These are phyloP conservation scores for Plasmodium fragile DNA, from an alignment of 169 alveolate species.

Conservation along the genomic window DNA sequence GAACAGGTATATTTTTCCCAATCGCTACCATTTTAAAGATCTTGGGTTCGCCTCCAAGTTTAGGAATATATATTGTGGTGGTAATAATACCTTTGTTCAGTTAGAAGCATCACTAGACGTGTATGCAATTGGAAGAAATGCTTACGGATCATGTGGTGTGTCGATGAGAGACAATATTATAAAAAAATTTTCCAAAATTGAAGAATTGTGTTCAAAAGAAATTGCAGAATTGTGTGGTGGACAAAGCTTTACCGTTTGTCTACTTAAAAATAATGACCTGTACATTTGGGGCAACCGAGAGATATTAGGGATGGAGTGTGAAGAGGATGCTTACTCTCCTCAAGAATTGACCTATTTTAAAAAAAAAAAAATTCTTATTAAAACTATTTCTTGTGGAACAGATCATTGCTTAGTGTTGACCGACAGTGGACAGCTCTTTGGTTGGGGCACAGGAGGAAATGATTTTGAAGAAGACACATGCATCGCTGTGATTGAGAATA, in stretches of 20 bases:
- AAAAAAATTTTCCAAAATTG: conserved; percentile 75
- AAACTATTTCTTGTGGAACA: conserved; percentile 50
- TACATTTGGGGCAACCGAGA: conserved; percentile 89
- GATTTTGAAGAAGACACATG: conserved; percentile 34
- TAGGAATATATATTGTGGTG: conserved; percentile 83
- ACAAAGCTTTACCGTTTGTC: conserved; percentile 87
- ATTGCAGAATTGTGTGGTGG: conserved; percentile 87
- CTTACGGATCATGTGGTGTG: conserved; percentile 88
- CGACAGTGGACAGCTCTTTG: conserved; percentile 47
- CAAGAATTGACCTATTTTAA: conserved; percentile 25
- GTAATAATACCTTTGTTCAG: conserved; percentile 87
- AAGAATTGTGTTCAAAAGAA: conserved; percentile 76
- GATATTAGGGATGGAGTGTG: conserved; percentile 76
- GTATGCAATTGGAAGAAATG: conserved; percentile 90
- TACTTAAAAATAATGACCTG: conserved; percentile 82
- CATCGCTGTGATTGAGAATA: conserved; percentile 20
- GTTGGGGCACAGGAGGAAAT: conserved; percentile 75
- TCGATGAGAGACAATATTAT: conserved; percentile 77
- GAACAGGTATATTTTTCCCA: conserved; percentile 48
- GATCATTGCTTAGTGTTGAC: conserved; percentile 75
- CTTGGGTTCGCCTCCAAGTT: conserved; percentile 75
- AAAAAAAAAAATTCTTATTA: conserved; percentile 13
- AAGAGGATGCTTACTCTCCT: conserved; percentile 59
- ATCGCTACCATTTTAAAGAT: conserved; percentile 73
- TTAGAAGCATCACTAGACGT: conserved; percentile 77